A percentile compares a stretch with the other conserved stretches of the same genome.
phyloP scores from a whole-genome alignment of 1,139 yeast species.

The Kodamaea anthophila region DNA sequence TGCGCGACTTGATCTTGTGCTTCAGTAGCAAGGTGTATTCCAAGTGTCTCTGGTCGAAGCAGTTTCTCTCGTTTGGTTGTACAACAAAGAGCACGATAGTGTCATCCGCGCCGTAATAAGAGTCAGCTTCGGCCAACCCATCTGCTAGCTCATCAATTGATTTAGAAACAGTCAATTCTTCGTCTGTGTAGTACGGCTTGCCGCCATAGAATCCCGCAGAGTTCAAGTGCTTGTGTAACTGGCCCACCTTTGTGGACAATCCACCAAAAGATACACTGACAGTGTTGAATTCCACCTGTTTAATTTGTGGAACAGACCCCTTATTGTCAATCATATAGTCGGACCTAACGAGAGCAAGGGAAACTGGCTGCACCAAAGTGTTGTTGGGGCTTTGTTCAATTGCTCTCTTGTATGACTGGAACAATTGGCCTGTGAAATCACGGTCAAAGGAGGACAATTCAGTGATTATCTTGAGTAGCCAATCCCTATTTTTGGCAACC shows the following conservation, averaged over 20 bases:
- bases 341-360: conserved; percentile 82
- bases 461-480: conserved; percentile 55
- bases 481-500: conserved; percentile 44
- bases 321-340: conserved; percentile 73
- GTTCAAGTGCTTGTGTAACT: conserved; percentile 64
- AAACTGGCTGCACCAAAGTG: conserved; percentile 49
- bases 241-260: conserved; percentile 71
- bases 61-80: conserved; percentile 81
- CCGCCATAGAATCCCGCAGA: conserved; percentile 46
- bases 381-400: conserved; percentile 38
- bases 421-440: conserved; percentile 78
- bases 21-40: conserved; percentile 62
- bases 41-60: conserved; percentile 81
- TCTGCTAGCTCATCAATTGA: conserved; percentile 57
- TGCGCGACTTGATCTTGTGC: conserved; percentile 52
- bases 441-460: conserved; percentile 56
- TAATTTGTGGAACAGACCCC: conserved; percentile 41
- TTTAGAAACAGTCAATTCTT: conserved; percentile 59
- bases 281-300: conserved; percentile 94
- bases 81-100: conserved; percentile 73
- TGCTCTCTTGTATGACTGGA: conserved; percentile 50
- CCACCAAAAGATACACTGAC: conserved; percentile 96
- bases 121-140: conserved; percentile 66
- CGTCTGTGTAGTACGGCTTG: conserved; percentile 36
- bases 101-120: conserved; percentile 36